Percentiles rank a stretch among this genome's conserved stretches.
These are phyloP conservation scores for Rhodomyrtus tomentosa DNA, from an alignment of 345 rosid genomes.

Conservation along the genomic window DNA sequence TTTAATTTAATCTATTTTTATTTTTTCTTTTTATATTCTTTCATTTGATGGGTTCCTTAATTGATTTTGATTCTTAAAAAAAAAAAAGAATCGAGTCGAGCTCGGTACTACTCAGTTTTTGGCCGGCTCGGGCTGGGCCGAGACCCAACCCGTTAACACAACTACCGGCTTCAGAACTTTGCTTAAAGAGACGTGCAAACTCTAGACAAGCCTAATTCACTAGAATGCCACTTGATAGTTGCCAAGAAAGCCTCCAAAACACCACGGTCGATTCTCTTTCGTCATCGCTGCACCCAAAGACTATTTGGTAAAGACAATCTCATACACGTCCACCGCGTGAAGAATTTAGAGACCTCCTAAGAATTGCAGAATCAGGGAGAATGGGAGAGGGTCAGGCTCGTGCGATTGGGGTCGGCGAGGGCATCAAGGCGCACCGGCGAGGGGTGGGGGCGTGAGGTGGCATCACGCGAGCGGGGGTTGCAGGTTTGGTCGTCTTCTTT, in stretches of 20 bases:
- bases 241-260: background rate
- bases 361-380: background rate
- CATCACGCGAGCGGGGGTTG: background rate
- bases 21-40: too few species aligned
- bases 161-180: background rate
- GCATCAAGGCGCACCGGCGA: background rate
- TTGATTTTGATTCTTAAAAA: too few species aligned
- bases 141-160: too few species aligned
- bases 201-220: background rate
- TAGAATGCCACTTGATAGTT: background rate
- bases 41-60: too few species aligned
- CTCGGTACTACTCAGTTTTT: too few species aligned
- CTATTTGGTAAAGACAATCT: background rate
- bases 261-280: background rate
- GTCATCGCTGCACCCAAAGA: background rate
- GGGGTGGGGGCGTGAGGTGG: background rate
- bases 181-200: background rate
- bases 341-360: background rate
- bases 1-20: too few species aligned
- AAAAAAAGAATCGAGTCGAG: too few species aligned
- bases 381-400: background rate
- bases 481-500: too few species aligned
- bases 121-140: too few species aligned
- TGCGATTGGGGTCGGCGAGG: background rate
- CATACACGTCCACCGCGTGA: background rate